phyloP scores from a whole-genome alignment of 805 yeast species.

The Ogataea pilisensis region DNA sequence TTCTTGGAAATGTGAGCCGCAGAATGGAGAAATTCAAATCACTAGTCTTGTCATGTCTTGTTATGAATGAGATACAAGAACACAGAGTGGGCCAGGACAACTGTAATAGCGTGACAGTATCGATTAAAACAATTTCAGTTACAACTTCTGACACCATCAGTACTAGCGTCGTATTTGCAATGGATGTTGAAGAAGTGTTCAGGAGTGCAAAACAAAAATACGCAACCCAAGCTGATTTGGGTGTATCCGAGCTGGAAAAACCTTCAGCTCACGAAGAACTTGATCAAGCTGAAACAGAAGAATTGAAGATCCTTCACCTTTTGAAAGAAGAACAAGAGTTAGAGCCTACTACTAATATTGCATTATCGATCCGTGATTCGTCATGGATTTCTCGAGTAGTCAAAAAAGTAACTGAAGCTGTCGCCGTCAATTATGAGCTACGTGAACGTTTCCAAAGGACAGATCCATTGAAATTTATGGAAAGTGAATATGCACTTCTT shows the following conservation, averaged over 20 bases:
- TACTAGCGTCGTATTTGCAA: not conserved
- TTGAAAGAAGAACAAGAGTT: not conserved
- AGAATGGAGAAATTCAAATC: not conserved
- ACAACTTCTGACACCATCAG: not conserved
- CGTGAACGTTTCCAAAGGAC: constrained; percentile 6
- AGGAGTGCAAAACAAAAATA: not conserved
- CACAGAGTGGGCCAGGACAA: too few relatives aligned
- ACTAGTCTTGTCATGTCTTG: too few relatives aligned
- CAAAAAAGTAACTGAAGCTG: constrained; percentile 5
- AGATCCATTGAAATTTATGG: constrained; percentile 14
- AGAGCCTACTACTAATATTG: not conserved
- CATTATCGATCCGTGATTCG: constrained; percentile 4
- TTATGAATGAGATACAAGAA: too few relatives aligned
- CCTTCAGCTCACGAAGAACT: not conserved
- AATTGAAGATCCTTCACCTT: not conserved
- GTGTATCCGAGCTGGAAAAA: not conserved
- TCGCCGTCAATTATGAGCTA: constrained; percentile 8
- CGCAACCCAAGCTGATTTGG: not conserved
- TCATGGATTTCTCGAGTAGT: constrained; percentile 12
- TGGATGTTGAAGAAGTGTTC: constrained; percentile 2
- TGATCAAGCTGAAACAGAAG: not conserved
- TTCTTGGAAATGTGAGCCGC: too few relatives aligned
- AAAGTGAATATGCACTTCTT: constrained; percentile 17
- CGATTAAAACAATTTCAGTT: not conserved
- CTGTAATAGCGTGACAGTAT: not conserved